Percentiles rank a stretch among this genome's conserved stretches.
Conservation (phyloP, 495 filamentous ascomycete species). For the Aspergillus biplanus region DNA sequence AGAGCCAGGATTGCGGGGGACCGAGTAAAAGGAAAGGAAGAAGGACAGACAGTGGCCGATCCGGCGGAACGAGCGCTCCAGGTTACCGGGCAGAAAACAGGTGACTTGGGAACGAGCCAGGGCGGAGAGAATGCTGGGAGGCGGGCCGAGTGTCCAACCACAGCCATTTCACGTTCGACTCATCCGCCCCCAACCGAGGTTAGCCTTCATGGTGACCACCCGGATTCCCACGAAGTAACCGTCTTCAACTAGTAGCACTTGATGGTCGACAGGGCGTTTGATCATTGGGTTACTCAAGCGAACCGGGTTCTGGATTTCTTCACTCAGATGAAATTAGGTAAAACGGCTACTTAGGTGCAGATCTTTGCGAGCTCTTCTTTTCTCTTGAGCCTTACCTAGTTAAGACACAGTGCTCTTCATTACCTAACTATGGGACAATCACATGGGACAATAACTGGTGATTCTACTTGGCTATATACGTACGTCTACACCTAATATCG, state of each 20-base stretch:
- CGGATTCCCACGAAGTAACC: neutral
- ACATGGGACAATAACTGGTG: neutral
- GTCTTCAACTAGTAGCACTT: neutral
- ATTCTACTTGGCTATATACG: neutral
- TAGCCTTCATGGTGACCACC: conserved; percentile 12
- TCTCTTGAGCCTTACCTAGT: too few species aligned
- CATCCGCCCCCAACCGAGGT: conserved; percentile 45
- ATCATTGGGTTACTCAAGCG: too few species aligned
- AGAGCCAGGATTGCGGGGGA: conserved; percentile 10
- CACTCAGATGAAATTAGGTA: neutral
- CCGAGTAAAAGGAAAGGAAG: conserved; percentile 17
- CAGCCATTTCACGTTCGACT: conserved; percentile 23
- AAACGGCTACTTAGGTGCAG: neutral
- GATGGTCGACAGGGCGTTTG: too few species aligned
- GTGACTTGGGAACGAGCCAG: conserved; percentile 18
- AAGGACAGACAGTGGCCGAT: conserved; percentile 20
- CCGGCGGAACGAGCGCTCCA: conserved; percentile 14
- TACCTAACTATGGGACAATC: neutral
- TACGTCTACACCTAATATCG: neutral
- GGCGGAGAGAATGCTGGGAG: conserved; percentile 38
- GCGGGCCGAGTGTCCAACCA: conserved; percentile 42
- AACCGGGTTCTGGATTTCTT: neutral
- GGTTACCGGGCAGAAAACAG: conserved; percentile 26
- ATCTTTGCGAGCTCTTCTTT: neutral
- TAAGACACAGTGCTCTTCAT: too few species aligned